A percentile compares a stretch with the other conserved stretches of the same genome.
Conservation (phyloP, 2,329 filamentous ascomycete genomes). For the Arthrobotrys megalospora region DNA sequence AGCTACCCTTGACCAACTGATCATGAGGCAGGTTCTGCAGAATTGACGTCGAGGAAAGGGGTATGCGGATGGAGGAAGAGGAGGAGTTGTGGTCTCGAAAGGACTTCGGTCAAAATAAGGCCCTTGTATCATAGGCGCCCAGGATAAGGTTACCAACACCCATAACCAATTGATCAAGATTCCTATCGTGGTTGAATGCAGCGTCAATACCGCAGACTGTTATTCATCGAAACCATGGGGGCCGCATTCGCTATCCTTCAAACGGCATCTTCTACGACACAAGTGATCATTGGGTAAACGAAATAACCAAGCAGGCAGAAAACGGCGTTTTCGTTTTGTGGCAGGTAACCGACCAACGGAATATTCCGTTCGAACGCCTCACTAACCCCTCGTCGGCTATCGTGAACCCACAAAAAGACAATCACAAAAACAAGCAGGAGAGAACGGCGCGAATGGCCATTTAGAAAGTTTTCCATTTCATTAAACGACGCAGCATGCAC, state of each 20-base stretch:
- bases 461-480: conserved; percentile 44
- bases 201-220: conserved; percentile 11
- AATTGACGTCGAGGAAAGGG: not conserved
- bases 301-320: conserved; percentile 32
- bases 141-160: conserved; percentile 5
- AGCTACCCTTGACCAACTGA: conserved; percentile 14
- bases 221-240: conserved; percentile 40
- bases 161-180: conserved; percentile 14
- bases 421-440: conserved; percentile 37
- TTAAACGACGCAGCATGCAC: conserved; percentile 44
- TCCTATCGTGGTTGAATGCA: conserved; percentile 9
- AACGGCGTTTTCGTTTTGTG: conserved; percentile 40
- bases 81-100: not conserved
- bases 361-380: conserved; percentile 33
- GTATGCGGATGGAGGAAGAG: too few relatives aligned
- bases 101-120: conserved; percentile 4
- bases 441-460: not conserved
- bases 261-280: conserved; percentile 28
- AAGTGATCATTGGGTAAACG: conserved; percentile 23
- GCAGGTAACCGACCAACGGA: conserved; percentile 41
- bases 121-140: conserved; percentile 7
- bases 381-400: conserved; percentile 35
- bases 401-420: conserved; percentile 21
- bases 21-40: not conserved
- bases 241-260: conserved; percentile 36